A percentile compares a stretch with the other conserved stretches of the same genome.
Evolutionary conservation across 768 basidiomycete genomes (phyloP).

Genomic region (Tulasnella sp.): DNA sequence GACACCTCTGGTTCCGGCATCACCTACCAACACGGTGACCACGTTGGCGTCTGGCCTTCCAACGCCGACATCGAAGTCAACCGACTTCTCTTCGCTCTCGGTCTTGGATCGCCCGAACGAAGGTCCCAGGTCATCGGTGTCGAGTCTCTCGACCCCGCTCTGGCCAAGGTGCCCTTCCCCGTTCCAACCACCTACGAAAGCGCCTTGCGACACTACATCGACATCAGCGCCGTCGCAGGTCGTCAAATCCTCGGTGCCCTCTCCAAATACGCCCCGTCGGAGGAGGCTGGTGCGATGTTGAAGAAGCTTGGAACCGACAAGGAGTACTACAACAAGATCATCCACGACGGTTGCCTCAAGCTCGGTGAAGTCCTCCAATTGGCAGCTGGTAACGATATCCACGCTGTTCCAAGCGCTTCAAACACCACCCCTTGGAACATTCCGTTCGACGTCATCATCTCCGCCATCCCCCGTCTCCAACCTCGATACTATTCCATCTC

Average conservation of each 20-base stretch:
- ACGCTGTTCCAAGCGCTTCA: slow-evolving; percentile 52
- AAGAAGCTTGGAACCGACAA: slow-evolving; percentile 79
- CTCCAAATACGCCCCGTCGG: slow-evolving; percentile 81
- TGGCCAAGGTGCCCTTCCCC: slow-evolving; percentile 98
- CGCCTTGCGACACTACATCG: slow-evolving; percentile 94
- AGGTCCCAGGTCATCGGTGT: slow-evolving; percentile 82
- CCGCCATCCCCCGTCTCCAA: slow-evolving; percentile 87
- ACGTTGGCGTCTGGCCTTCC: slow-evolving; percentile 94
- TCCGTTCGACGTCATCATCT: slow-evolving; percentile 95
- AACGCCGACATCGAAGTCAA: slow-evolving; percentile 92
- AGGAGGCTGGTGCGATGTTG: slow-evolving; percentile 69
- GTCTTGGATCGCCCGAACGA: slow-evolving; percentile 61
- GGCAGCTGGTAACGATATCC: slow-evolving; percentile 75
- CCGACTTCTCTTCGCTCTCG: slow-evolving; percentile 80
- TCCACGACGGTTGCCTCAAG: slow-evolving; percentile 80
- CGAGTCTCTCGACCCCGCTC: slow-evolving; percentile 94
- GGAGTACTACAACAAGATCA: slow-evolving; percentile 74
- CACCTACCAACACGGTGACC: slow-evolving; percentile 98
- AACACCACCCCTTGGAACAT: slow-evolving; percentile 86
- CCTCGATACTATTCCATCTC: slow-evolving; percentile 99
- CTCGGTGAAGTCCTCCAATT: slow-evolving; percentile 90
- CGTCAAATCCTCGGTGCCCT: slow-evolving; percentile 87
- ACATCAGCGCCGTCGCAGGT: slow-evolving; percentile 90
- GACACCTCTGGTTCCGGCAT: slow-evolving; percentile 92
- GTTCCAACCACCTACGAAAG: slow-evolving; percentile 92